Base-by-base conservation (phyloP, 1,284 basidiomycete species). In the Megacollybia platyphylla region DNA sequence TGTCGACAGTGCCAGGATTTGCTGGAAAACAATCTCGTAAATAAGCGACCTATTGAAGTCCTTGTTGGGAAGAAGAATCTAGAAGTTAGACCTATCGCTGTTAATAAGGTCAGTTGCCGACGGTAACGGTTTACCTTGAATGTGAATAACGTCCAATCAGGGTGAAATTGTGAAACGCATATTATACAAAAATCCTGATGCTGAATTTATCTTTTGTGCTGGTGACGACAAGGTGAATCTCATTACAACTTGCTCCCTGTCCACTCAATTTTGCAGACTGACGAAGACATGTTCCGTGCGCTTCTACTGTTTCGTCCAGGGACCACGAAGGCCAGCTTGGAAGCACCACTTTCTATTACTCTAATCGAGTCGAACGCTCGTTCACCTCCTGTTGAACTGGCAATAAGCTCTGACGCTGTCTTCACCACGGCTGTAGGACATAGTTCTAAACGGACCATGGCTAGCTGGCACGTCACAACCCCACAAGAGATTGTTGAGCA, bases 1-100 rank as follows among this genome's bases (percentile, higher is more conserved):
- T 91, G 87, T 61, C 81, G 91, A 56, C 94, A 98, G 63, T 96
- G 91, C 58, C 89, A 97, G 57, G 93, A 97, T 57, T 68, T 97
- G 49, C 68, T 98, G 43, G 93, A 97, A 71, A 93, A 91, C 61
- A 91, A 87, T 57, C 59, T 93, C 36, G 87, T 81, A 17, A 79
- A 87, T 48, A 87, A 91, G 59, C 71, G 89, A 42, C 88, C 89
- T 2, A 92, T 93, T 46, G 89, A 93, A 61, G 88, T 93, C 4
- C 76, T 93, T 41, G 84, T 92, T 30, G 94, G 94, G 29, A 97
- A 97, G 71, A 97, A 97, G 79, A 97, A 97, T 61, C 72, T 98
- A 42, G 94, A 98, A 65, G 93, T 97, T 18, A 80, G 94, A 45
- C 94, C 93, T 30, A 72, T 87, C 44, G 92, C 91, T 0, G 79